These are phyloP conservation scores for Mucor velutinosus DNA, from an alignment of 371 early-diverging fungal species.

Conservation along the genomic window DNA sequence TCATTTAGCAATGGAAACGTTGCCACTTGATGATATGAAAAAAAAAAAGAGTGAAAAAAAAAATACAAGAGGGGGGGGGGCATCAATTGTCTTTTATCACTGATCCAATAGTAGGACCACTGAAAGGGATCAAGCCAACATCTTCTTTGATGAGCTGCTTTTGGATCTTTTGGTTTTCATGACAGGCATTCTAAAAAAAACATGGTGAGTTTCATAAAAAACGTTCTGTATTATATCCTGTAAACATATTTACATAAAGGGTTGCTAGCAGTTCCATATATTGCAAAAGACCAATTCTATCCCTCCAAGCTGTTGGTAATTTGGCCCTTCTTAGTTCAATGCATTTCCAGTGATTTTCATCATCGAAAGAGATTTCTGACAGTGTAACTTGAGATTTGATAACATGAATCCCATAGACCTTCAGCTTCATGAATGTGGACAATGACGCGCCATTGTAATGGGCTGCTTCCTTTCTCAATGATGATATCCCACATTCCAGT, in stretches of 20 bases:
- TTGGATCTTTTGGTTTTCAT: constrained; percentile 9
- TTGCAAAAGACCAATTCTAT: constrained; percentile 18
- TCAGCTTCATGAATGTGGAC: constrained; percentile 16
- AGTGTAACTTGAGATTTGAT: constrained; percentile 14
- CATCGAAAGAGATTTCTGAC: constrained; percentile 21
- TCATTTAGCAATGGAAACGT: too few species aligned
- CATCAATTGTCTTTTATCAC: constrained; percentile 17
- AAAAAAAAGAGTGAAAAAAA: neutral
- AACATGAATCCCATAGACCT: neutral
- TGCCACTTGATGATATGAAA: neutral
- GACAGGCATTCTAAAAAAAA: constrained; percentile 17
- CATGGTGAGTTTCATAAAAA: constrained; percentile 15
- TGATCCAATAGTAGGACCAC: constrained; percentile 17
- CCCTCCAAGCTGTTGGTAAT: constrained; percentile 20
- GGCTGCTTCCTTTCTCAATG: constrained; percentile 22
- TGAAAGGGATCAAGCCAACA: constrained; percentile 19
- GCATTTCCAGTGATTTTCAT: constrained; percentile 20
- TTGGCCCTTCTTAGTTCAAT: neutral
- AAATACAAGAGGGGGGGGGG: neutral
- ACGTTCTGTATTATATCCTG: constrained; percentile 10
- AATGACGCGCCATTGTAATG: constrained; percentile 17
- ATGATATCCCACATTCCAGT: constrained; percentile 20
- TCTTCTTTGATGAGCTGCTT: constrained; percentile 18
- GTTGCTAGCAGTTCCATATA: constrained; percentile 21
- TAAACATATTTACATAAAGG: constrained; percentile 17